These are phyloP conservation scores for Trichomonas gallinae DNA, from an alignment of 208 protist species.

Conservation along the genomic window DNA sequence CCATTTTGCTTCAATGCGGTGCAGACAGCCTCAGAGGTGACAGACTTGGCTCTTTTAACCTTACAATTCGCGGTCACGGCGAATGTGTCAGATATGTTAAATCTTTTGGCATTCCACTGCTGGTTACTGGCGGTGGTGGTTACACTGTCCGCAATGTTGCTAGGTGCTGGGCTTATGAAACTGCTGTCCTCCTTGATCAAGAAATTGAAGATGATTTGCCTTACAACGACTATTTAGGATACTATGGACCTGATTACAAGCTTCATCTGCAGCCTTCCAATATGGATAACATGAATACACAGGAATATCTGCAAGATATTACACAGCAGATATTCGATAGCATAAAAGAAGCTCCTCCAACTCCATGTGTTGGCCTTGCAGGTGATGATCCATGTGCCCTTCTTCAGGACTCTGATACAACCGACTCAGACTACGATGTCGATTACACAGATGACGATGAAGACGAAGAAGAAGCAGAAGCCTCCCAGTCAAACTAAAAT, in stretches of 20 bases:
- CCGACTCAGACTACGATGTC: neutral
- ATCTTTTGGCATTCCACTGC: conserved; percentile 64
- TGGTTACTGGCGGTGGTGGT: conserved; percentile 92
- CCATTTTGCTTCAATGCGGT: conserved; percentile 94
- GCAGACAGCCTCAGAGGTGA: conserved; percentile 63
- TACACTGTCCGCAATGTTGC: conserved; percentile 94
- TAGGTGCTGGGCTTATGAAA: no score
- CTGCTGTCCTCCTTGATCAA: conserved; percentile 39
- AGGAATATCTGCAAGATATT: conserved; percentile 45
- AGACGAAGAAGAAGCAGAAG: no score
- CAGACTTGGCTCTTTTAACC: conserved; percentile 66
- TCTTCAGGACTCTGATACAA: neutral
- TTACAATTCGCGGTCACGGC: conserved; percentile 51
- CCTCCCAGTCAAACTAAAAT: no score
- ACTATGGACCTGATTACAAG: conserved; percentile 53
- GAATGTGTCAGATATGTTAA: conserved; percentile 55
- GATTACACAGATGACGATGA: no score
- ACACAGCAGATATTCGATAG: neutral
- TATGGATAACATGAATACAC: conserved; percentile 55
- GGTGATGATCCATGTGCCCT: neutral
- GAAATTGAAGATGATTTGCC: conserved; percentile 39
- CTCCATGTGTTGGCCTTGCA: neutral
- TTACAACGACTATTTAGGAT: conserved; percentile 60
- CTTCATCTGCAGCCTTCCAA: conserved; percentile 45
- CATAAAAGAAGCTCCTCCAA: neutral